Evolutionary conservation across 2,329 filamentous ascomycete species (phyloP).

Genomic region (Ophiocordyceps camponoti-rufipedis): DNA sequence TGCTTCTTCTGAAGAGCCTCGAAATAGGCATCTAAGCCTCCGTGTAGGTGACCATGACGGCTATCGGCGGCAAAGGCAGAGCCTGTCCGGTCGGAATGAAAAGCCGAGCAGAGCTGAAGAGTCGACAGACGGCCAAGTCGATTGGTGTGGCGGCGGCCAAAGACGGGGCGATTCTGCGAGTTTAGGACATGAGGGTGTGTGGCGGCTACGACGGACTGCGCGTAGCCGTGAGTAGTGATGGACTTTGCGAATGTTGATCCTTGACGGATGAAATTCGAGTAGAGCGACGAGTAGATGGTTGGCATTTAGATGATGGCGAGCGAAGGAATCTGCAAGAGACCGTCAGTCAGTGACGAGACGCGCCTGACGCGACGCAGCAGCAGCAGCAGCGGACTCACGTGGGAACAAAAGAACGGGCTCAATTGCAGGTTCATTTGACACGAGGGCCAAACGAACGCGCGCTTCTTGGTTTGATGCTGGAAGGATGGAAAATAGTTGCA

Average conservation of each 20-base stretch:
- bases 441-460: slow-evolving; percentile 82
- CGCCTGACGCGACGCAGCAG: neutral
- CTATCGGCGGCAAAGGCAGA: slow-evolving; percentile 33
- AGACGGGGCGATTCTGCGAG: slow-evolving; percentile 49
- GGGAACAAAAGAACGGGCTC: slow-evolving; percentile 38
- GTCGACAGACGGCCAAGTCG: slow-evolving; percentile 34
- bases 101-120: slow-evolving; percentile 57
- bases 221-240: slow-evolving; percentile 93
- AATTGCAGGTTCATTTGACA: slow-evolving; percentile 99
- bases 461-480: slow-evolving; percentile 10
- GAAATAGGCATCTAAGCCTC: slow-evolving; percentile 75
- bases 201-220: slow-evolving; percentile 90
- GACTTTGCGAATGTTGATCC: slow-evolving; percentile 74
- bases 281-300: slow-evolving; percentile 49
- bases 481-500: slow-evolving; percentile 2
- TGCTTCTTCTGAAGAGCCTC: slow-evolving; percentile 75
- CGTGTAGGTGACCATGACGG: slow-evolving; percentile 34
- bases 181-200: slow-evolving; percentile 65
- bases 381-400: slow-evolving; percentile 32
- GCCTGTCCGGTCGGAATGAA: slow-evolving; percentile 40
- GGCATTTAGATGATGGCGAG: slow-evolving; percentile 70
- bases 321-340: slow-evolving; percentile 26
- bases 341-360: neutral
- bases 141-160: slow-evolving; percentile 37
- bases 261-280: slow-evolving; percentile 81